Percentiles rank a stretch among this genome's conserved stretches.
Conservation (phyloP, 768 basidiomycete species). For the Cystofilobasidium bisporidii region DNA sequence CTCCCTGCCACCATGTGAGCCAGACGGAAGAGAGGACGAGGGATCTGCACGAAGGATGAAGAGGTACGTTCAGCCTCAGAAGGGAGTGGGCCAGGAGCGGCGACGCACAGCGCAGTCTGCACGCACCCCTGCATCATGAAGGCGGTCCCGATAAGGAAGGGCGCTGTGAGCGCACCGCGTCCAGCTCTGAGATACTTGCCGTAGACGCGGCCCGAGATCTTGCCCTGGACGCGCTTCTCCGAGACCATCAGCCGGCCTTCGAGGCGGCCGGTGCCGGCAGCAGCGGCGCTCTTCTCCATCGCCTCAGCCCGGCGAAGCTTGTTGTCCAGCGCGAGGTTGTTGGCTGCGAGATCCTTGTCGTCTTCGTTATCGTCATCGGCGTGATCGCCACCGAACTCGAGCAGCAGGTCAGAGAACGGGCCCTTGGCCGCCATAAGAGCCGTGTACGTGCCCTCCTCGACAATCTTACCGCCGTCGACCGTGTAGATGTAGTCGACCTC, state of each 20-base stretch:
- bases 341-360: slow-evolving; percentile 34
- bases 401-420: slow-evolving; percentile 51
- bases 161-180: slow-evolving; percentile 56
- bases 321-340: slow-evolving; percentile 35
- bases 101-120: not conserved
- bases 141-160: slow-evolving; percentile 54
- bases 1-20: slow-evolving; percentile 62
- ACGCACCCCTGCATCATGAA: slow-evolving; percentile 53
- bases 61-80: too few species aligned
- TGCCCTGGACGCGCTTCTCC: slow-evolving; percentile 73
- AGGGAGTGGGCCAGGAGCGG: slow-evolving; percentile 41
- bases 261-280: slow-evolving; percentile 53
- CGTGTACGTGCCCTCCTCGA: slow-evolving; percentile 67
- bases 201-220: slow-evolving; percentile 56
- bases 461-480: slow-evolving; percentile 63
- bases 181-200: slow-evolving; percentile 59
- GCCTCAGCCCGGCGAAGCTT: slow-evolving; percentile 37
- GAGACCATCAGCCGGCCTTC: slow-evolving; percentile 69
- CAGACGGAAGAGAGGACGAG: slow-evolving; percentile 58
- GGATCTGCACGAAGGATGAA: slow-evolving; percentile 64
- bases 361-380: slow-evolving; percentile 35
- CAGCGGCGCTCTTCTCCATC: slow-evolving; percentile 45
- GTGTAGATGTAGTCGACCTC: slow-evolving; percentile 78
- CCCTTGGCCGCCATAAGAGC: slow-evolving; percentile 54
- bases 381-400: slow-evolving; percentile 52